Evolutionary conservation across 805 yeast species (phyloP).

Genomic region (Wickerhamia fluorescens): DNA sequence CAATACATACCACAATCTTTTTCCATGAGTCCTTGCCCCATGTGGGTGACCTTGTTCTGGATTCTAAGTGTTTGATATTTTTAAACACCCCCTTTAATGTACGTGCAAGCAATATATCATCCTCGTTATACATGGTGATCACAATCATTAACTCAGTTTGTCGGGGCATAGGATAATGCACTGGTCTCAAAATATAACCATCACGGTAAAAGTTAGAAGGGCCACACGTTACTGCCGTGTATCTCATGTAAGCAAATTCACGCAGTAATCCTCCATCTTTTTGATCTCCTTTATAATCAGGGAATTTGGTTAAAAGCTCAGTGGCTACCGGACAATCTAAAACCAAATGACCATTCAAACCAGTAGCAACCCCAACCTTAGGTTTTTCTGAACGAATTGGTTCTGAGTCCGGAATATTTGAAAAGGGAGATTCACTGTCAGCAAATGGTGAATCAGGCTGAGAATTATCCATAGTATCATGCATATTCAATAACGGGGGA

Average conservation of each 20-base stretch:
- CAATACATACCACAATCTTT: slow-evolving; percentile 55
- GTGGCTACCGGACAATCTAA: slow-evolving; percentile 87
- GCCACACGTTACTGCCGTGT: slow-evolving; percentile 62
- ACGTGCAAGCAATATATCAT: slow-evolving; percentile 52
- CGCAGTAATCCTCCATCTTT: slow-evolving; percentile 38
- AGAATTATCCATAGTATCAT: slow-evolving; percentile 5
- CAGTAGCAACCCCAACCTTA: slow-evolving; percentile 27
- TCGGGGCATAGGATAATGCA: slow-evolving; percentile 45
- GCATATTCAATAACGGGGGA: slow-evolving; percentile 2
- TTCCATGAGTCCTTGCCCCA: slow-evolving; percentile 51
- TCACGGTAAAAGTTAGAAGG: slow-evolving; percentile 54
- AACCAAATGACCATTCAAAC: slow-evolving; percentile 64
- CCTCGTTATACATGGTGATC: slow-evolving; percentile 62
- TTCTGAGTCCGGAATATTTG: slow-evolving; percentile 28
- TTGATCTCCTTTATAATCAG: slow-evolving; percentile 26
- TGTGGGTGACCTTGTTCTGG: slow-evolving; percentile 39
- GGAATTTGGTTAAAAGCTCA: slow-evolving; percentile 43
- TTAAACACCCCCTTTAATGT: slow-evolving; percentile 60
- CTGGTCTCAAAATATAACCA: slow-evolving; percentile 51
- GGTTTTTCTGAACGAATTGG: slow-evolving; percentile 23
- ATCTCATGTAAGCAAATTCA: slow-evolving; percentile 56
- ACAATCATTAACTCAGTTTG: slow-evolving; percentile 57
- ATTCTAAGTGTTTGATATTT: slow-evolving; percentile 51
- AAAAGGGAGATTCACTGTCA: slow-evolving; percentile 18
- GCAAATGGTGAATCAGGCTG: slow-evolving; percentile 20